Base-by-base conservation (phyloP, 2,329 filamentous ascomycete genomes). In the Apiospora aurea region DNA sequence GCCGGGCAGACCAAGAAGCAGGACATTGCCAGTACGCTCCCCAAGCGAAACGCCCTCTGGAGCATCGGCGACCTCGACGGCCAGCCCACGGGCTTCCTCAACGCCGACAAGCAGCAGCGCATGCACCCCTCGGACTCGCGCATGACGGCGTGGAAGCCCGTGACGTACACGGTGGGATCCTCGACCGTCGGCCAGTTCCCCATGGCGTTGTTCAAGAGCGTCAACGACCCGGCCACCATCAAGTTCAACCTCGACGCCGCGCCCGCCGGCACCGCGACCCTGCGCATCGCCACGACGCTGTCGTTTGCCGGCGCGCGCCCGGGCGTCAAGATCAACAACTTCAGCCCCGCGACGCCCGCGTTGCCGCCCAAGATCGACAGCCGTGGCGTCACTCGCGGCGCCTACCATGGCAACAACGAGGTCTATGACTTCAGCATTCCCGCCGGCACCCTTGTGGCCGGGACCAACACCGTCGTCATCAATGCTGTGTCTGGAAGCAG, bases 121-220 rank as follows among this genome's bases (percentile, higher is more conserved):
- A 93, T 93, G 91, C 91, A 93, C 78, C 91, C 91, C 3, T 89
- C 88, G 4, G 91, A 92, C 80, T 82, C 81, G 51, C 87, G 91
- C 76, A 93, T 93, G 90, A 80, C 83, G 38, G 83, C 82, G 71
- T 93, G 91, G 91, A 85, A 83, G 0, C 85, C 89, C 0, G 76
- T 86, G 16, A 92, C 89, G 0, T 92, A 90, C 80, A 91, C 88
- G 1, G 87, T 91, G 14, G 90, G 89, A 53, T 86, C 85, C 29
- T 88, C 86, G 34, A 78, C 82, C 7, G 77, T 86, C 1, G 81
- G 81, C 4, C 84, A 86, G 72, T 91, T 92, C 77, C 90, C 91
- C 61, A 92, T 93, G 91, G 90, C 90, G 0, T 79, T 92, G 38
- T 91, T 91, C 81, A 89, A 91, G 79, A 79, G 79, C 34, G 86